These are phyloP conservation scores for Clitopilus passeckerianus DNA, from an alignment of 768 basidiomycete species.

Conservation along the genomic window DNA sequence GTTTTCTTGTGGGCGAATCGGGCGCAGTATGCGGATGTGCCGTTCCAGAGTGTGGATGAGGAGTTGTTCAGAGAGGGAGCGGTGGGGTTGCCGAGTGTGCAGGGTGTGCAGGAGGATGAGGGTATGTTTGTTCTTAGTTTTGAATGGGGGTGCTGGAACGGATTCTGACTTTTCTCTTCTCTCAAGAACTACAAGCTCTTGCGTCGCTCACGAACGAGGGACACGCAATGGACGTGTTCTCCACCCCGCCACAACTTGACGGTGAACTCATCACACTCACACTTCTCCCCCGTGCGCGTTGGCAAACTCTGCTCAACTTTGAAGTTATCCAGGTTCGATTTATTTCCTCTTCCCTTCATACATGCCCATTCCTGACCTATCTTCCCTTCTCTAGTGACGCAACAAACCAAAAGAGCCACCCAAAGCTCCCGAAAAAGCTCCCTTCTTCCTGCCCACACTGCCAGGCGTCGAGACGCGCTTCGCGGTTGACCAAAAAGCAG, in stretches of 20 bases:
- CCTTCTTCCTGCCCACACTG: constrained; percentile 94
- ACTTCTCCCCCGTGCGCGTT: constrained; percentile 83
- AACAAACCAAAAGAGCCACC: constrained; percentile 97
- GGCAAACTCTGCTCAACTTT: constrained; percentile 94
- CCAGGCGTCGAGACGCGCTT: constrained; percentile 86
- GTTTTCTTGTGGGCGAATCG: constrained; percentile 98
- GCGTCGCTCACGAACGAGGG: constrained; percentile 59
- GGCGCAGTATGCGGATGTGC: constrained; percentile 85
- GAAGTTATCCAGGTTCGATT: constrained; percentile 81
- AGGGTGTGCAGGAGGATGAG: constrained; percentile 76
- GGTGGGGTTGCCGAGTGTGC: constrained; percentile 76
- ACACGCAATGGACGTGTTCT: constrained; percentile 62
- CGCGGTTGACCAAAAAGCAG: constrained; percentile 41
- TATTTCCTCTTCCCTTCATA: constrained; percentile 1
- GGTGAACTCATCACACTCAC: constrained; percentile 93
- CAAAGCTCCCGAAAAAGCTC: constrained; percentile 91
- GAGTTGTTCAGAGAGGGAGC: constrained; percentile 51
- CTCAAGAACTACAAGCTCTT: constrained; percentile 67
- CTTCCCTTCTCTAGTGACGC: constrained; percentile 60
- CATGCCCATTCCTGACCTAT: not conserved
- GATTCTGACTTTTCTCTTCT: too few species aligned
- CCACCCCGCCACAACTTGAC: constrained; percentile 84
- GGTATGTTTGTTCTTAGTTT: constrained; percentile 35
- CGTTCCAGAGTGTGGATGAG: constrained; percentile 76
- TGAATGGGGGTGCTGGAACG: not conserved